Evolutionary conservation across 495 filamentous ascomycete genomes (phyloP).

Genomic region (Immersiella caudata): DNA sequence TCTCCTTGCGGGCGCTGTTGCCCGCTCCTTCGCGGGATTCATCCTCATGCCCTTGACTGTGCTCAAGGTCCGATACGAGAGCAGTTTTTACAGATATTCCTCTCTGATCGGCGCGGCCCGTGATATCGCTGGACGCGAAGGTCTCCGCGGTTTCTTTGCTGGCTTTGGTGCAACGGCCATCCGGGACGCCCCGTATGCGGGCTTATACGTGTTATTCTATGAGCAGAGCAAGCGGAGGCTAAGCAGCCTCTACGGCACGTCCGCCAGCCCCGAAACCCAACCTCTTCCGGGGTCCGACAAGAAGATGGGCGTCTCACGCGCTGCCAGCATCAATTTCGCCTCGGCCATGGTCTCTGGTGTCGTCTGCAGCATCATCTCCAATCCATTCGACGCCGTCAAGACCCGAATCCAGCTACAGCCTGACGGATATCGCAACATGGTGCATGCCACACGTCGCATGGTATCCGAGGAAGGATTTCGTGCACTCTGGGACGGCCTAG

Average conservation of each 20-base stretch:
- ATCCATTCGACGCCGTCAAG: constrained; percentile 96
- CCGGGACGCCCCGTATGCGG: constrained; percentile 92
- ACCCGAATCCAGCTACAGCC: constrained; percentile 92
- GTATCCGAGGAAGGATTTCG: constrained; percentile 77
- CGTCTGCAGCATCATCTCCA: constrained; percentile 79
- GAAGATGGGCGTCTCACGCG: constrained; percentile 44
- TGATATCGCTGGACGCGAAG: constrained; percentile 75
- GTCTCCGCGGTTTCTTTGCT: constrained; percentile 82
- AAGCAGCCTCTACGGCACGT: constrained; percentile 38
- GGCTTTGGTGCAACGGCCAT: constrained; percentile 94
- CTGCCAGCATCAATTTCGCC: constrained; percentile 79
- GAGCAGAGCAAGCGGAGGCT: constrained; percentile 80
- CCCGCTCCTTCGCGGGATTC: constrained; percentile 82
- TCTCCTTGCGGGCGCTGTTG: constrained; percentile 78
- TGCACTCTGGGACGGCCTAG: constrained; percentile 84
- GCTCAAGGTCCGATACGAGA: constrained; percentile 95
- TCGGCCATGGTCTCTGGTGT: constrained; percentile 76
- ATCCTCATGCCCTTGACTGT: constrained; percentile 96
- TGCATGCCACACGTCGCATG: constrained; percentile 74
- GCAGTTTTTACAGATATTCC: constrained; percentile 79
- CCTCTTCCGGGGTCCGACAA: not conserved
- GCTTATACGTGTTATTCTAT: constrained; percentile 92
- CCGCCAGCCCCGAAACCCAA: constrained; percentile 19
- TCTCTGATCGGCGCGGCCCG: constrained; percentile 70
- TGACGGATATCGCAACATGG: constrained; percentile 80